Evolutionary conservation across 257 asterid genomes (phyloP).

Genomic region (Leonotis leonurus): DNA sequence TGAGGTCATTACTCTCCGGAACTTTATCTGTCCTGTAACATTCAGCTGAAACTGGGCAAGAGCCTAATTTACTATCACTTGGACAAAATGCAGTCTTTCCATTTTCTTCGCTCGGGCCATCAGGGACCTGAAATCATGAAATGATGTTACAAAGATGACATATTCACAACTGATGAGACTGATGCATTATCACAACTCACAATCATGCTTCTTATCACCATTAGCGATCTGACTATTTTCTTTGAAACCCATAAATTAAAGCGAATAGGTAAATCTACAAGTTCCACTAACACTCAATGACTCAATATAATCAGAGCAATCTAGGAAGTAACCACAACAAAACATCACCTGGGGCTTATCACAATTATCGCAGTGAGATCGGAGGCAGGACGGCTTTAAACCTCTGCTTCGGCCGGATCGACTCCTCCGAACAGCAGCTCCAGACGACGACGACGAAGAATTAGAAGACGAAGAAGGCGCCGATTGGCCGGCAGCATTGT

Average conservation of each 20-base stretch:
- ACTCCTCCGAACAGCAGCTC: slow-evolving; percentile 40
- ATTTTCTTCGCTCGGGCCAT: slow-evolving; percentile 35
- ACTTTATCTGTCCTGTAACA: slow-evolving; percentile 34
- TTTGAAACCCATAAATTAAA: too few relatives aligned
- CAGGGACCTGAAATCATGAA: slow-evolving; percentile 38
- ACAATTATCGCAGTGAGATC: slow-evolving; percentile 41
- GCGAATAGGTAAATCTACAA: too few relatives aligned
- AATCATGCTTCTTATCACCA: too few relatives aligned
- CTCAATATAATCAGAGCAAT: too few relatives aligned
- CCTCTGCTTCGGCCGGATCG: slow-evolving; percentile 54
- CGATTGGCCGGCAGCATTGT: slow-evolving; percentile 37
- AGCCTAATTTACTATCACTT: slow-evolving; percentile 28
- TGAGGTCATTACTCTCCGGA: slow-evolving; percentile 30
- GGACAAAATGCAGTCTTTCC: slow-evolving; percentile 19
- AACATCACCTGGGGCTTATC: slow-evolving; percentile 41
- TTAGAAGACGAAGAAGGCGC: slow-evolving; percentile 14
- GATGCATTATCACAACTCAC: too few relatives aligned
- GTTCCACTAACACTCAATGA: too few relatives aligned
- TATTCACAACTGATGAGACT: too few relatives aligned
- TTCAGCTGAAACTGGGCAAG: slow-evolving; percentile 35
- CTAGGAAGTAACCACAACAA: neutral
- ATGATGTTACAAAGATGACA: neutral
- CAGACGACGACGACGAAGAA: slow-evolving; percentile 27
- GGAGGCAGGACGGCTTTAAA: slow-evolving; percentile 59
- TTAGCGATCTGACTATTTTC: too few relatives aligned